phyloP scores from a whole-genome alignment of 2,329 filamentous ascomycete species.

The Claviceps spartinae region DNA sequence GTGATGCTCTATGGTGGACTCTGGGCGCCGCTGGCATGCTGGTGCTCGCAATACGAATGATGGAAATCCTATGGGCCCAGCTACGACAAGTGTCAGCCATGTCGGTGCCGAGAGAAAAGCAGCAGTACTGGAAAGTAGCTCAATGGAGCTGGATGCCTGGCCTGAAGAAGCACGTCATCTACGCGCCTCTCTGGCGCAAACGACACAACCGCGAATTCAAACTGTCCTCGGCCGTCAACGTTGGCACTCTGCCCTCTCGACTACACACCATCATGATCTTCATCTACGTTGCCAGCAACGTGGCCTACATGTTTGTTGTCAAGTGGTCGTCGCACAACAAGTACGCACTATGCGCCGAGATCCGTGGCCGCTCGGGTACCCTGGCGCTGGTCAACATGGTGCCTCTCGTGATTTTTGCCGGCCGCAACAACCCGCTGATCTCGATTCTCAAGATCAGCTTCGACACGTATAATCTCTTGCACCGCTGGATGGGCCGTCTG shows the following conservation, averaged over 20 bases:
- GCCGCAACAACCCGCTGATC: slow-evolving; percentile 89
- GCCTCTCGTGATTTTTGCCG: slow-evolving; percentile 74
- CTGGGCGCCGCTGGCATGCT: slow-evolving; percentile 41
- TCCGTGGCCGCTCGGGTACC: slow-evolving; percentile 74
- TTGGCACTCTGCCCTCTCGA: slow-evolving; percentile 51
- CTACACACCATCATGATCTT: slow-evolving; percentile 45
- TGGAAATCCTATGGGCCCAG: slow-evolving; percentile 40
- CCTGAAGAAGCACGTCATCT: slow-evolving; percentile 45
- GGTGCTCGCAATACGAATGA: slow-evolving; percentile 38
- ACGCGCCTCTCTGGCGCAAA: slow-evolving; percentile 50
- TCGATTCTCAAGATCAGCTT: slow-evolving; percentile 72
- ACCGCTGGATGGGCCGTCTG: slow-evolving; percentile 64
- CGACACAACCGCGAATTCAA: slow-evolving; percentile 55
- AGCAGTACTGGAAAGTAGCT: slow-evolving; percentile 44
- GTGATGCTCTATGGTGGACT: slow-evolving; percentile 45
- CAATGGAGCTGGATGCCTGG: slow-evolving; percentile 48
- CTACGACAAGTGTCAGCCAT: slow-evolving; percentile 47
- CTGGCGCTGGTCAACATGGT: slow-evolving; percentile 84
- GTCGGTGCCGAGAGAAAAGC: slow-evolving; percentile 35
- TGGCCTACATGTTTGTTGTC: slow-evolving; percentile 48
- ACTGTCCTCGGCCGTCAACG: slow-evolving; percentile 44
- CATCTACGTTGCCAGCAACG: slow-evolving; percentile 45
- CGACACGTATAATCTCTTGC: slow-evolving; percentile 77
- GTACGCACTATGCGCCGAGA: slow-evolving; percentile 59
- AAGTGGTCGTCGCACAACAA: slow-evolving; percentile 44